phyloP scores from a whole-genome alignment of 1,284 basidiomycete species.

The Moesziomyces antarcticus region DNA sequence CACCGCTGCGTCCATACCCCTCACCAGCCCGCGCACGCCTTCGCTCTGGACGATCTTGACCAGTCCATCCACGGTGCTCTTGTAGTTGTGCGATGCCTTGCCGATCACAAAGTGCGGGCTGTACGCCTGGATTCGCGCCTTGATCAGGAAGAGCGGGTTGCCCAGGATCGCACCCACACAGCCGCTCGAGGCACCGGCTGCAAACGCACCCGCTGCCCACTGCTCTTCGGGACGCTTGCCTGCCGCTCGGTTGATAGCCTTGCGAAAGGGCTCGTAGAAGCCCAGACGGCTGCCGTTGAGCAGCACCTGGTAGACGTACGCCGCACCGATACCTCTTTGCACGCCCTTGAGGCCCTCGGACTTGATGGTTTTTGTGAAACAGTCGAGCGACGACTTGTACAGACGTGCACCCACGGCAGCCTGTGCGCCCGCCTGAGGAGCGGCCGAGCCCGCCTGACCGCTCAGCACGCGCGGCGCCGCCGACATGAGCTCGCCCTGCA shows the following conservation, averaged over 20 bases:
- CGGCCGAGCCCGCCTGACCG: constrained; percentile 36
- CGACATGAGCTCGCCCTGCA: constrained; percentile 62
- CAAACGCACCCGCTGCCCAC: constrained; percentile 71
- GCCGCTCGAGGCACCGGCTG: constrained; percentile 88
- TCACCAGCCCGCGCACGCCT: constrained; percentile 80
- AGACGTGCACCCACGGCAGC: constrained; percentile 67
- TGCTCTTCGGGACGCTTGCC: constrained; percentile 77
- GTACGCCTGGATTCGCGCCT: constrained; percentile 92
- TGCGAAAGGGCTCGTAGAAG: constrained; percentile 93
- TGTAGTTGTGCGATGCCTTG: constrained; percentile 91
- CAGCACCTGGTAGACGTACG: constrained; percentile 77
- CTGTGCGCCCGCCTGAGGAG: constrained; percentile 35
- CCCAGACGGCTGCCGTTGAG: constrained; percentile 94
- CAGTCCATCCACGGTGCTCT: constrained; percentile 82
- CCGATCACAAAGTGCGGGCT: constrained; percentile 84
- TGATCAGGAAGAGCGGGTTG: constrained; percentile 94
- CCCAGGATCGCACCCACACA: constrained; percentile 89
- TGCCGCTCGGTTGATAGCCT: constrained; percentile 76
- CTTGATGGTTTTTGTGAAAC: constrained; percentile 86
- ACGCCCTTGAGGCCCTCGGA: constrained; percentile 90
- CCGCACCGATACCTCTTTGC: constrained; percentile 88
- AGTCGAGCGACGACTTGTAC: constrained; percentile 89
- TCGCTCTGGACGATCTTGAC: constrained; percentile 82
- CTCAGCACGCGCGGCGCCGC: constrained; percentile 35
- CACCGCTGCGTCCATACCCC: constrained; percentile 93